A percentile compares a stretch with the other conserved stretches of the same genome.
These are phyloP conservation scores for Populus tomentosa DNA, from an alignment of 441 rosid genomes.

Conservation along the genomic window DNA sequence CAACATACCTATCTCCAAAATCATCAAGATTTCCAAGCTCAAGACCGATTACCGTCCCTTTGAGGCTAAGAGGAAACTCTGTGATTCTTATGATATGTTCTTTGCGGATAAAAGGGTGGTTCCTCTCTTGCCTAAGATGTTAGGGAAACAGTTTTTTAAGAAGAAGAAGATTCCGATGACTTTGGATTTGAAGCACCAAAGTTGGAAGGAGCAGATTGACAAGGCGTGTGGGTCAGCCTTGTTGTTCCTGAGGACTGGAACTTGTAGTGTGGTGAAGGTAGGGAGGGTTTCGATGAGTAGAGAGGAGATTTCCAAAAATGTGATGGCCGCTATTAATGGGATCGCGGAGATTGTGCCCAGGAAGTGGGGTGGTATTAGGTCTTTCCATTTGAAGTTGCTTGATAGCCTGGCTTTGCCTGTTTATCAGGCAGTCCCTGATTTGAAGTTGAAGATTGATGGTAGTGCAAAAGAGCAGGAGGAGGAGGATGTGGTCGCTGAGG, in stretches of 20 bases:
- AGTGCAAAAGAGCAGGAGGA: constrained; percentile 16
- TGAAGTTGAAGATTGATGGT: constrained; percentile 67
- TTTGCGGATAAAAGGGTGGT: too few relatives aligned
- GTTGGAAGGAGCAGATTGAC: constrained; percentile 92
- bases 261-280: constrained; percentile 76
- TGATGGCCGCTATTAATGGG: constrained; percentile 56
- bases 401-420: constrained; percentile 86
- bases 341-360: constrained; percentile 62
- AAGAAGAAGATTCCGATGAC: too few relatives aligned
- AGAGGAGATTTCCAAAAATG: constrained; percentile 55
- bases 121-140: too few relatives aligned
- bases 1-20: too few relatives aligned
- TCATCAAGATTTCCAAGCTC: too few relatives aligned
- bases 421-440: constrained; percentile 75
- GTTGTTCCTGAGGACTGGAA: constrained; percentile 70
- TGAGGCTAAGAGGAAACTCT: too few relatives aligned
- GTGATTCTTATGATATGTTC: too few relatives aligned
- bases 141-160: too few relatives aligned
- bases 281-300: constrained; percentile 61
- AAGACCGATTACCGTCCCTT: too few relatives aligned
- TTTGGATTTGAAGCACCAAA: constrained; percentile 67
- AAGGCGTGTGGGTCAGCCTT: constrained; percentile 64
- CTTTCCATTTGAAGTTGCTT: constrained; percentile 72
- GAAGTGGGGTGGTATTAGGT: constrained; percentile 78
- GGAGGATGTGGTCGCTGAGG: constrained; percentile 6